A percentile compares a stretch with the other conserved stretches of the same genome.
Evolutionary conservation across 768 basidiomycete genomes (phyloP).

Genomic region (Chiua virens): DNA sequence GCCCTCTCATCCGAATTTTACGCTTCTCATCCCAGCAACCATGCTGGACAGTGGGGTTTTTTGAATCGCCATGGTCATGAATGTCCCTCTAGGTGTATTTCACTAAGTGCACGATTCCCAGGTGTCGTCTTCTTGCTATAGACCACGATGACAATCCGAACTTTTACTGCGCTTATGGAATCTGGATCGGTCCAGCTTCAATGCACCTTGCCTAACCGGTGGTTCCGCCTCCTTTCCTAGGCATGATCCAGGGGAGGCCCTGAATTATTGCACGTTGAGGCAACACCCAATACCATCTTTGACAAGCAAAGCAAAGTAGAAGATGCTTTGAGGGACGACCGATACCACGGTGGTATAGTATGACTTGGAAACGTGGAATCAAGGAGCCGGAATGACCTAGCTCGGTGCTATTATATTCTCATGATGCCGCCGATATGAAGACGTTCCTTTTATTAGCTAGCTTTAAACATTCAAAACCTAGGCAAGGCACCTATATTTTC

Average conservation of each 20-base stretch:
- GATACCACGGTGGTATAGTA: too few species aligned
- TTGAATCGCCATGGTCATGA: constrained; percentile 56
- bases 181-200: constrained; percentile 48
- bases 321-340: too few species aligned
- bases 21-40: too few species aligned
- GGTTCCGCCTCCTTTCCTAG: not conserved
- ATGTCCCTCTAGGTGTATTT: constrained; percentile 15
- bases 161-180: constrained; percentile 44
- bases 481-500: too few species aligned
- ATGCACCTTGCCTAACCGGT: constrained; percentile 42
- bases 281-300: not conserved
- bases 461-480: too few species aligned
- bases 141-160: constrained; percentile 40
- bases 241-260: constrained; percentile 8
- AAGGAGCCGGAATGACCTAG: too few species aligned
- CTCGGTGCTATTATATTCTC: too few species aligned
- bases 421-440: too few species aligned
- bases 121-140: constrained; percentile 44
- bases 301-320: too few species aligned
- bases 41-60: constrained; percentile 46
- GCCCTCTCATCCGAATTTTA: too few species aligned
- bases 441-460: too few species aligned
- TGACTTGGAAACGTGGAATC: too few species aligned
- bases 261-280: not conserved
- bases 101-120: constrained; percentile 13